A percentile compares a stretch with the other conserved stretches of the same genome.
phyloP scores from a whole-genome alignment of 495 filamentous ascomycete species.

The Penicillium coprophilum region DNA sequence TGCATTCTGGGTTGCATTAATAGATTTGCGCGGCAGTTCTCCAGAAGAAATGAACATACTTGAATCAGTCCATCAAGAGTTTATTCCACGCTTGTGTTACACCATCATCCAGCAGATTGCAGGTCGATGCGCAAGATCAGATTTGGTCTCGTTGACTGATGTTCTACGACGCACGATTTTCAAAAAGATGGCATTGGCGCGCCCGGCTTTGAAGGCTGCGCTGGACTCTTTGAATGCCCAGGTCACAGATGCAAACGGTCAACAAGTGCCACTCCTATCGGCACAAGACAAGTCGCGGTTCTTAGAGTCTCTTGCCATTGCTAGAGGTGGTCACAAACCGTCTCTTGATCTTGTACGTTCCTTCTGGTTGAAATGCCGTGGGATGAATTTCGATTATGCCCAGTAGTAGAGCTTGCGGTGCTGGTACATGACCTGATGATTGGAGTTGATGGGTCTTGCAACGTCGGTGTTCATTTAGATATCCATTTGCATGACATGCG shows the following conservation, averaged over 20 bases:
- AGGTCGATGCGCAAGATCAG: conserved; percentile 72
- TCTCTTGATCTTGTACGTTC: conserved; percentile 62
- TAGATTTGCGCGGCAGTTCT: conserved; percentile 42
- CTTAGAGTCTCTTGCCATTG: conserved; percentile 45
- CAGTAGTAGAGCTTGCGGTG: conserved; percentile 22
- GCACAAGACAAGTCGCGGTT: conserved; percentile 39
- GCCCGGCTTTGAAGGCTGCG: conserved; percentile 57
- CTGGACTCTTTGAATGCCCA: conserved; percentile 53
- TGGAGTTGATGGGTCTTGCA: conserved; percentile 15
- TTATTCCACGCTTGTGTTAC: conserved; percentile 59
- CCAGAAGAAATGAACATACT: conserved; percentile 47
- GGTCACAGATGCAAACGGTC: conserved; percentile 32
- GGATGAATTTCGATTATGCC: conserved; percentile 65
- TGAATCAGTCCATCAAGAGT: conserved; percentile 53
- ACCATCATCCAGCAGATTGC: conserved; percentile 67
- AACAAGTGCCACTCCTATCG: conserved; percentile 23
- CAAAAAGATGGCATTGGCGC: conserved; percentile 62
- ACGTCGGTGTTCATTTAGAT: conserved; percentile 14
- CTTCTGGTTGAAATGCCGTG: conserved; percentile 71
- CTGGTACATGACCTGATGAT: conserved; percentile 11
- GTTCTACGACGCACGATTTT: conserved; percentile 75
- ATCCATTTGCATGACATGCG: conserved; percentile 20
- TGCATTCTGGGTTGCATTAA: conserved; percentile 71
- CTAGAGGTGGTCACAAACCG: conserved; percentile 54
- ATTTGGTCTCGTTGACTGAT: conserved; percentile 72